These are phyloP conservation scores for Periconia sp. DNA, from an alignment of 2,329 filamentous ascomycete genomes.

Conservation along the genomic window DNA sequence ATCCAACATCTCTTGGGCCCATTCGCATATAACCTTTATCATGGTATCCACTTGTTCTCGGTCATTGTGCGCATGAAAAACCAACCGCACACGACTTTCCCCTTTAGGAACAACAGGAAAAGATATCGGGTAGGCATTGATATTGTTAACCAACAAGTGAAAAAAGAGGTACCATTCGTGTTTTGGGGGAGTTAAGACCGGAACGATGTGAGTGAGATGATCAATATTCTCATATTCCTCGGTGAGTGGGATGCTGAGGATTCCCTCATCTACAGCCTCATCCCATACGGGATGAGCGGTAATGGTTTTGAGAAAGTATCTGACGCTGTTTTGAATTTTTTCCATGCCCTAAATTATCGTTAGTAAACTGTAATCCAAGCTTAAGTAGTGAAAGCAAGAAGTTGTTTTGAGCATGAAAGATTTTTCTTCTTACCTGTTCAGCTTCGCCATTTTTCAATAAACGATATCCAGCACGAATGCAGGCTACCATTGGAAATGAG, in stretches of 20 bases:
- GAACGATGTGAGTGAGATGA: constrained; percentile 9
- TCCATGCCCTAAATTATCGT: constrained; percentile 1
- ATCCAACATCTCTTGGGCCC: not conserved
- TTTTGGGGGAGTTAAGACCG: not conserved
- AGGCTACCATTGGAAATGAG: constrained; percentile 37
- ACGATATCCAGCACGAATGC: constrained; percentile 37
- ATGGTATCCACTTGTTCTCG: constrained; percentile 20
- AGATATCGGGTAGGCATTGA: not conserved
- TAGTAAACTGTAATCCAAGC: no score
- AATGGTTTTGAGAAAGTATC: constrained; percentile 4
- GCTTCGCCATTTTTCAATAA: constrained; percentile 9
- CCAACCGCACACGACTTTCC: not conserved
- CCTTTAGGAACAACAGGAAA: constrained; percentile 2
- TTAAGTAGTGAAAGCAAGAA: no score
- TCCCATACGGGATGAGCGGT: constrained; percentile 4
- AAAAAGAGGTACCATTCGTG: not conserved
- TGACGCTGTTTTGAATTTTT: constrained; percentile 7
- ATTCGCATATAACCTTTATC: not conserved
- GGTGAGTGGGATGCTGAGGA: constrained; percentile 8
- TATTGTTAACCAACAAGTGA: constrained; percentile 30
- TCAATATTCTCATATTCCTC: constrained; percentile 7
- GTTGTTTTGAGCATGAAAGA: not conserved
- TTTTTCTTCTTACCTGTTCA: constrained; percentile 2
- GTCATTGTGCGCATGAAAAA: constrained; percentile 52
- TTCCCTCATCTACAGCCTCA: constrained; percentile 5